Base-by-base conservation (phyloP, 2,329 filamentous ascomycete genomes). In the Chrysoporthe deuterocubensis region DNA sequence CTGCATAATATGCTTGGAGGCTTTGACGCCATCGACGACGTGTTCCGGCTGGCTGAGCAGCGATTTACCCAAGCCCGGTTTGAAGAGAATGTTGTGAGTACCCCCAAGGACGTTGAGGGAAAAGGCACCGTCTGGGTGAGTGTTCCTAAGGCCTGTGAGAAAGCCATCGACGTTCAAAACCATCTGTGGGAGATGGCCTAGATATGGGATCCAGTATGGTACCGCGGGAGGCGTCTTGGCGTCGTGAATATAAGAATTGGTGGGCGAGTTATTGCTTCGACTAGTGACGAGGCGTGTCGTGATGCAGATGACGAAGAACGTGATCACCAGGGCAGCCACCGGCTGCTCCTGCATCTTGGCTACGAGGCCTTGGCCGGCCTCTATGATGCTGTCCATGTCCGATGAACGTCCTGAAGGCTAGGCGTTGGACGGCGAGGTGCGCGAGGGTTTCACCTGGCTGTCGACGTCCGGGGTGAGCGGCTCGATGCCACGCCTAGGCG, bases 121-220 rank as follows among this genome's bases (percentile, higher is more conserved):
- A 68, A 81, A 80, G 34, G 77, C 71, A 43, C 80, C 80, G 14
- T 76, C 71, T 0, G 75, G 69, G 58, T 78, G 79, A 34, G 71
- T 71, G 37, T 74, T 71, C n/a, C 75, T 73, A 26, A 81, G 72
- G 11, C 74, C 62, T 42, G 72, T 67, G 56, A 81, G 72, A 37
- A 78, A 77, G 21, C 70, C 69, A 5, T 74, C 72, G n/a, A 71
- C 69, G 68, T 73, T 73, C 60, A 76, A 63, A 26, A 72, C 69
- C 68, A 81, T 73, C 52, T 76, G 76, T 1, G 77, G 76, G 14
- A 75, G 71, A 56, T 81, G 79, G 16, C 78, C 78, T 5, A 81
- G 50, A 16, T 76, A 73, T 0, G 79, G 79, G 1, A 81, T 60
- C 76, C 77, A 80, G 62, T 76, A 79, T 2, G 76, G 75, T 3